Percentiles rank a stretch among this genome's conserved stretches.
These are phyloP conservation scores for Bauhinia variegata DNA, from an alignment of 306 rosid species.

Conservation along the genomic window DNA sequence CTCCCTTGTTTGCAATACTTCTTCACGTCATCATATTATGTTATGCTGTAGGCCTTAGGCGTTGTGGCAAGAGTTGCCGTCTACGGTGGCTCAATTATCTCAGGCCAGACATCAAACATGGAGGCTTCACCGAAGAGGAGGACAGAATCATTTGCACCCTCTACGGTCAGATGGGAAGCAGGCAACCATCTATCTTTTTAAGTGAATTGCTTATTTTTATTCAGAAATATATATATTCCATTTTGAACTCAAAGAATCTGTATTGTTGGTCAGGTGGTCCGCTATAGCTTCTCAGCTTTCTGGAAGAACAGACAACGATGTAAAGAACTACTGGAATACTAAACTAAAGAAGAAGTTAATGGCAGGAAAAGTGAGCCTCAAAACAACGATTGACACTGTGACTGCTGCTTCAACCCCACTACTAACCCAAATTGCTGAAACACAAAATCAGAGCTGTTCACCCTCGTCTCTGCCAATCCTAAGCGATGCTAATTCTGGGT, in stretches of 20 bases:
- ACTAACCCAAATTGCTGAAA: constrained; percentile 35
- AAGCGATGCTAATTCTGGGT: constrained; percentile 23
- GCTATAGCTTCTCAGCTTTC: constrained; percentile 73
- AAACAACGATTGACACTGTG: constrained; percentile 27
- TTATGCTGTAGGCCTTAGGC: constrained; percentile 56
- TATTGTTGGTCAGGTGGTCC: constrained; percentile 68
- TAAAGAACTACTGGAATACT: constrained; percentile 91
- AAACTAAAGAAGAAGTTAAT: constrained; percentile 72
- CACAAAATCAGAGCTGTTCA: constrained; percentile 34
- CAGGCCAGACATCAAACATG: constrained; percentile 87
- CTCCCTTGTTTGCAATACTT: background rate
- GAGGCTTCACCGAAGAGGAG: constrained; percentile 83
- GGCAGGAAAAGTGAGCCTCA: constrained; percentile 46
- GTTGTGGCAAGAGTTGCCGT: constrained; percentile 96
- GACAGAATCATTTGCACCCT: constrained; percentile 66
- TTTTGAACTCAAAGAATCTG: background rate
- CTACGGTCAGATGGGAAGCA: constrained; percentile 75
- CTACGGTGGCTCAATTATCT: constrained; percentile 88
- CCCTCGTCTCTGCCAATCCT: constrained; percentile 25
- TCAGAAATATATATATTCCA: background rate
- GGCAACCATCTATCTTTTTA: constrained; percentile 43
- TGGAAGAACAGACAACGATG: constrained; percentile 92
- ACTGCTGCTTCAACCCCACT: constrained; percentile 31
- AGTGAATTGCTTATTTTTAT: background rate
- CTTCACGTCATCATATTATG: background rate